These are phyloP conservation scores for Botryotinia convoluta DNA, from an alignment of 2,329 filamentous ascomycete genomes.

Conservation along the genomic window DNA sequence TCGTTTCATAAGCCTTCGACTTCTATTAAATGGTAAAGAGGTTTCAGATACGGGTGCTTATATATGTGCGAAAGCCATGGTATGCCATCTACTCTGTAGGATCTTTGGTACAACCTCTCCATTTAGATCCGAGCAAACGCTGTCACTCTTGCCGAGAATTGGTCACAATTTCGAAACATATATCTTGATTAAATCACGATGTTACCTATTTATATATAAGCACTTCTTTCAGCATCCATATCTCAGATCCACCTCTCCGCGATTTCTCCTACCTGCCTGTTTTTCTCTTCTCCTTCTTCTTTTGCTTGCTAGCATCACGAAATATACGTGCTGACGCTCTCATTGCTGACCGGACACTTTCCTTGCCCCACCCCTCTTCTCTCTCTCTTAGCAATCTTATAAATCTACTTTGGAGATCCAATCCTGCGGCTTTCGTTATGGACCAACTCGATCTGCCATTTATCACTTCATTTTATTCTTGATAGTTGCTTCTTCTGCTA, in stretches of 20 bases:
- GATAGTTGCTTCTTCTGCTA: too few species aligned
- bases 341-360: too few species aligned
- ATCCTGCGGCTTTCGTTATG: too few species aligned
- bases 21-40: not conserved
- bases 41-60: not conserved
- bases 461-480: too few species aligned
- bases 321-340: not conserved
- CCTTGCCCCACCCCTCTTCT: too few species aligned
- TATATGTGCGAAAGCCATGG: not conserved
- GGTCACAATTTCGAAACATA: not conserved
- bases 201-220: not conserved
- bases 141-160: not conserved
- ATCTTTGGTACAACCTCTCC: not conserved
- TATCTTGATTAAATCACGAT: not conserved
- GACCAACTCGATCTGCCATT: too few species aligned
- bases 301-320: not conserved
- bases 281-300: not conserved
- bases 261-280: not conserved
- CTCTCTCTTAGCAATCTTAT: too few species aligned
- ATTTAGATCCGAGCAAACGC: not conserved
- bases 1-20: too few species aligned
- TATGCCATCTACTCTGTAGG: not conserved
- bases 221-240: not conserved
- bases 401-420: too few species aligned
- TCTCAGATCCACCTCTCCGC: not conserved